These are phyloP conservation scores for Plectranthus barbatus DNA, from an alignment of 257 asterid species.

Conservation along the genomic window DNA sequence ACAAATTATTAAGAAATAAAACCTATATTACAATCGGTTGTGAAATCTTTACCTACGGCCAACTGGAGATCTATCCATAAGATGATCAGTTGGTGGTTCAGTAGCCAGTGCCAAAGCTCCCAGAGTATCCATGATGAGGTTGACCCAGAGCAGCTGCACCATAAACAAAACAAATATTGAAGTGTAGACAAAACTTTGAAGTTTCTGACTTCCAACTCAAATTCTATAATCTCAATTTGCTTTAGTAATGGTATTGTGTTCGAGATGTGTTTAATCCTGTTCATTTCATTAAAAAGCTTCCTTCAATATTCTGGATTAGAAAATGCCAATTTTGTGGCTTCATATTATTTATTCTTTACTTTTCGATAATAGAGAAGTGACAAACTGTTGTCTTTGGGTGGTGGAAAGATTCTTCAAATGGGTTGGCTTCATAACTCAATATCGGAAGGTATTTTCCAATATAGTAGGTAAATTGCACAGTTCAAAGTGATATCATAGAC, in stretches of 20 bases:
- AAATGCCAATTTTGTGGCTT: not conserved
- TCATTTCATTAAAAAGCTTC: not conserved
- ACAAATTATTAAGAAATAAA: not conserved
- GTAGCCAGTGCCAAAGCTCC: constrained; percentile 99
- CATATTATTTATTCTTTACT: not conserved
- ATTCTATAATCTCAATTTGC: not conserved
- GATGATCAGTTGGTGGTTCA: constrained; percentile 94
- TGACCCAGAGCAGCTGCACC: constrained; percentile 90
- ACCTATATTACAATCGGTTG: not conserved
- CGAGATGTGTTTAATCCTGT: not conserved
- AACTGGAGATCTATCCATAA: constrained; percentile 86
- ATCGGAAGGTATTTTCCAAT: not conserved
- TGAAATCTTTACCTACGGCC: constrained; percentile 68
- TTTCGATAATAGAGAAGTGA: not conserved
- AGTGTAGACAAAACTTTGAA: not conserved
- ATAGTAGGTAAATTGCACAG: not conserved
- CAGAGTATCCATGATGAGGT: constrained; percentile 95
- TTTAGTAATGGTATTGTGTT: not conserved
- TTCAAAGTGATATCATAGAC: not conserved
- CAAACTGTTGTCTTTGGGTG: not conserved
- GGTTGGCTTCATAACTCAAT: not conserved
- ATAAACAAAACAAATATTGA: not conserved
- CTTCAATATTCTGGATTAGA: not conserved
- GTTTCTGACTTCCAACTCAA: not conserved
- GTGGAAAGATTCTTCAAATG: not conserved